Evolutionary conservation across 2,329 filamentous ascomycete genomes (phyloP), one percentile per base, ranked within the genome.

Genomic region (Cytospora piceicola): DNA sequence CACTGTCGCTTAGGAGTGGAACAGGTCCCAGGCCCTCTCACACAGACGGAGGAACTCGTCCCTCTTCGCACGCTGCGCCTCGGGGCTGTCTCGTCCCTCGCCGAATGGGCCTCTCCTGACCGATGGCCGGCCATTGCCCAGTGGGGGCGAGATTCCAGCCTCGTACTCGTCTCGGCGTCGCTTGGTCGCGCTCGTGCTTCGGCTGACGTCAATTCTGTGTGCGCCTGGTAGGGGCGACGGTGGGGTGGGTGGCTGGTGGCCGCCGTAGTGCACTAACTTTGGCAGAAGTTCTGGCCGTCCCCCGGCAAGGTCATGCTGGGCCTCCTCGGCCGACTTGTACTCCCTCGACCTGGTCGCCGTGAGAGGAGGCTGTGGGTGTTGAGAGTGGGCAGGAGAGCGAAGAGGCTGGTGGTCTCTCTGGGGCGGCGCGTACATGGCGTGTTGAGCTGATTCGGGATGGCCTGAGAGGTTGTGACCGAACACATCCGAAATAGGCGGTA

Each of bases 241-340:
- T 42, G 94, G 94, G 2, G 94, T 97, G 4, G 94, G 94, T 51
- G 94, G 94, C 76, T 97, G 94, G 74, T 96, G 93, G 56, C 93
- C 93, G 49, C 91, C 93, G 76, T 99, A 99, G 78, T 98, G 95
- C 17, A 99, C 92, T 65, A 98, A 88, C 77, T 94, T 95, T 27
- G 95, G 95, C 59, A 97, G 83, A 17, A 98, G 83, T 66, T 99
- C 95, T 65, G 96, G 90, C 65, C 95, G 88, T n/a, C 95, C 95
- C 59, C 93, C 94, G 6, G 94, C 90, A 68, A 99, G 79, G 69
- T 95, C 92, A 65, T 92, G 91, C 67, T 98, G 94, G 3, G 93
- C 95, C 75, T 99, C 95, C 76, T 99, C 95, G 15, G 95, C 95
- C 4, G 94, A 97, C 72, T 93, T 91, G 78, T 96, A 98, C 75